Evolutionary conservation across 2,329 filamentous ascomycete species (phyloP).

Genomic region (Fusarium compactum): DNA sequence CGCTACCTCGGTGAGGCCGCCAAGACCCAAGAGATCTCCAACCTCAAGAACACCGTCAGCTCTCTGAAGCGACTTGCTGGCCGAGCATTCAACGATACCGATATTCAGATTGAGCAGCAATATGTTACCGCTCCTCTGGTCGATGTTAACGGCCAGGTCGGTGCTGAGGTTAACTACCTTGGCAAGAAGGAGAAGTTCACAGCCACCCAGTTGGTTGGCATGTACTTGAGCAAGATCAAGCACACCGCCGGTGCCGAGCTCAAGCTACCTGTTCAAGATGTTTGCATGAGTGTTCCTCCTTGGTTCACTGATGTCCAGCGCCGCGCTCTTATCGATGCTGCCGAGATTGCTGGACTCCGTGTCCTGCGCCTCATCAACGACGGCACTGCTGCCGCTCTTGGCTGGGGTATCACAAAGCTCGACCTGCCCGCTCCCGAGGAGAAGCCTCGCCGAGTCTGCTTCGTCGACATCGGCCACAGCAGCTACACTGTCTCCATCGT

Average conservation of each 20-base stretch:
- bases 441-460: slow-evolving; percentile 89
- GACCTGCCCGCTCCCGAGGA: slow-evolving; percentile 91
- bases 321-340: slow-evolving; percentile 87
- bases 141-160: slow-evolving; percentile 93
- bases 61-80: slow-evolving; percentile 93
- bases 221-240: slow-evolving; percentile 96
- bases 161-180: slow-evolving; percentile 91
- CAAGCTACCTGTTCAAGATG: slow-evolving; percentile 89
- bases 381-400: slow-evolving; percentile 93
- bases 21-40: slow-evolving; percentile 99
- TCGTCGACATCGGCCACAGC: slow-evolving; percentile 95
- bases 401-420: slow-evolving; percentile 97
- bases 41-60: slow-evolving; percentile 98
- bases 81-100: slow-evolving; percentile 87
- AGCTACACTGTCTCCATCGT: slow-evolving; percentile 95
- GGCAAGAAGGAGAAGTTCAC: slow-evolving; percentile 96
- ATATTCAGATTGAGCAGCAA: slow-evolving; percentile 92
- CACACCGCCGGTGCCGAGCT: slow-evolving; percentile 87
- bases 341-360: slow-evolving; percentile 94
- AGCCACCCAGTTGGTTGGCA: slow-evolving; percentile 92
- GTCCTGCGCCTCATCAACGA: slow-evolving; percentile 96
- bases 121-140: slow-evolving; percentile 87
- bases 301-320: slow-evolving; percentile 98
- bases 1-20: slow-evolving; percentile 95
- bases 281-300: slow-evolving; percentile 92